A percentile compares a stretch with the other conserved stretches of the same genome.
Conservation (phyloP, 306 rosid species). For the Cucumis cinereus region DNA sequence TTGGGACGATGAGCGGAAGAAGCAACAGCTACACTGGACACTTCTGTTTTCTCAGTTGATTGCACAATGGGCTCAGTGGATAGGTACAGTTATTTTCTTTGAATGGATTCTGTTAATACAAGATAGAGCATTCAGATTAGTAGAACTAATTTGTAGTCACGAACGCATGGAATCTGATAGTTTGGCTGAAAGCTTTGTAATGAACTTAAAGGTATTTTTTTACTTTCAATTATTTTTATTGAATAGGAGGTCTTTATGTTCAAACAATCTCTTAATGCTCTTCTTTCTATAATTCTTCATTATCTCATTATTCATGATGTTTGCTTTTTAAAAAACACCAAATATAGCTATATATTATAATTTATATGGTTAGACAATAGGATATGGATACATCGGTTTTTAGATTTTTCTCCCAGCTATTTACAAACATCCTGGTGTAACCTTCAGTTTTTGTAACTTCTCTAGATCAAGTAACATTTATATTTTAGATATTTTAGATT, state of each 20-base stretch:
- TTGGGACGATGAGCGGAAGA: slow-evolving; percentile 67
- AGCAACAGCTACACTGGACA: slow-evolving; percentile 74
- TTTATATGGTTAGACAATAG: neutral
- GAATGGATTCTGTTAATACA: neutral
- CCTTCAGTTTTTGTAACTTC: neutral
- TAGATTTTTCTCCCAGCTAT: neutral
- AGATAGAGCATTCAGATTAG: neutral
- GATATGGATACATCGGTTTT: neutral
- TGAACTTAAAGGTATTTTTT: neutral
- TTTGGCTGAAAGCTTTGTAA: neutral
- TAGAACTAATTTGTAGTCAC: neutral
- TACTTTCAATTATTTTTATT: neutral
- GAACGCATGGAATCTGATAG: neutral
- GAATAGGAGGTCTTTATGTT: neutral
- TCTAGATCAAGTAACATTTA: neutral
- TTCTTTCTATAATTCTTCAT: neutral
- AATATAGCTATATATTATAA: neutral
- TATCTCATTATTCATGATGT: neutral
- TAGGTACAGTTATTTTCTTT: slow-evolving; percentile 37
- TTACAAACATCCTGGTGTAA: neutral
- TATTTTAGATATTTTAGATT: neutral
- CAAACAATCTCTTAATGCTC: neutral
- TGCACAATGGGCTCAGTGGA: slow-evolving; percentile 85
- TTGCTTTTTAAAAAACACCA: neutral
- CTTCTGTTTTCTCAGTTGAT: slow-evolving; percentile 63